Conservation (phyloP, 768 basidiomycete genomes). For the Lactarius quietus region DNA sequence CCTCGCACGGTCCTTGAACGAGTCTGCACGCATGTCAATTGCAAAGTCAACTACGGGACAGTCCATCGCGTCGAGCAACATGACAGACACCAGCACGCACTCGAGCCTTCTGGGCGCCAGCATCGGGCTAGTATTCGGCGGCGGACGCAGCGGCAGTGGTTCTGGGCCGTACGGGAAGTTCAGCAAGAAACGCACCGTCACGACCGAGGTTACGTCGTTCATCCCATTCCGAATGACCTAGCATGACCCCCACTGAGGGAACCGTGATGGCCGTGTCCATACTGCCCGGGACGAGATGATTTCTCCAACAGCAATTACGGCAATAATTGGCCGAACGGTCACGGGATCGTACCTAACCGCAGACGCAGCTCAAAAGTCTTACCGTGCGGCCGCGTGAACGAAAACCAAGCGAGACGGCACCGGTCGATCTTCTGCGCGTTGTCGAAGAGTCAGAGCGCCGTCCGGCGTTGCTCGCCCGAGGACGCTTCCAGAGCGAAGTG, state of each 20-base stretch:
- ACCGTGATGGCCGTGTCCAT: constrained; percentile 41
- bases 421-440: constrained; percentile 63
- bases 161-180: constrained; percentile 51
- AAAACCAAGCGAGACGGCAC: constrained; percentile 57
- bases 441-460: constrained; percentile 56
- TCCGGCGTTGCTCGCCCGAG: constrained; percentile 47
- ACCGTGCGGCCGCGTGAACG: constrained; percentile 45
- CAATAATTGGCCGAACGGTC: constrained; percentile 5
- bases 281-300: constrained; percentile 48
- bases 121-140: constrained; percentile 28
- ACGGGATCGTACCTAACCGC: constrained; percentile 2
- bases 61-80: constrained; percentile 57
- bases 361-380: constrained; percentile 28
- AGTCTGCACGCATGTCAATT: constrained; percentile 29
- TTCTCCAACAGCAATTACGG: neutral
- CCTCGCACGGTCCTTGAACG: constrained; percentile 8
- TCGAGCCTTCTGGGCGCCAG: constrained; percentile 58
- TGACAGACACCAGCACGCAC: constrained; percentile 51
- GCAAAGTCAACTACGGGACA: constrained; percentile 51
- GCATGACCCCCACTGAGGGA: constrained; percentile 61
- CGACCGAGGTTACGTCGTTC: constrained; percentile 72
- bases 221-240: constrained; percentile 52
- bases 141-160: constrained; percentile 32
- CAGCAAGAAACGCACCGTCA: constrained; percentile 77
- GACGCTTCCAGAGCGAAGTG: constrained; percentile 72